A percentile compares a stretch with the other conserved stretches of the same genome.
phyloP scores from a whole-genome alignment of 179 eudicot species.

The Beta lomatogona region DNA sequence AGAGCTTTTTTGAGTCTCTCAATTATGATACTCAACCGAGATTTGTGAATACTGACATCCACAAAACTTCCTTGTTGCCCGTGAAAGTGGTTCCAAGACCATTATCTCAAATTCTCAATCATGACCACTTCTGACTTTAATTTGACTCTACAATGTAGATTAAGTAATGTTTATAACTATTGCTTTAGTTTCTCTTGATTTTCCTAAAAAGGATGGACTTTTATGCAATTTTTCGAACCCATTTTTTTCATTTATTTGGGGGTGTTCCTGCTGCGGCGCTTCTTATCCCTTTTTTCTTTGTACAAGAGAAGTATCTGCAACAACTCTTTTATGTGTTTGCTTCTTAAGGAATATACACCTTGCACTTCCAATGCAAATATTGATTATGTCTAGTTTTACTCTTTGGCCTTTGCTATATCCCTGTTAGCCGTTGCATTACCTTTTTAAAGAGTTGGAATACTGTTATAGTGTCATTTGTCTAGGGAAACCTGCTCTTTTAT shows the following conservation, averaged over 20 bases:
- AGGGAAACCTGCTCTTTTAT: background rate
- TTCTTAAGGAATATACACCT: background rate
- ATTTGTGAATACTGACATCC: too few species aligned
- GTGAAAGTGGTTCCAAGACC: too few species aligned
- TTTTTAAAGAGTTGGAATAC: background rate
- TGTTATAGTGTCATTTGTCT: background rate
- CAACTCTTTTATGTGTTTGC: background rate
- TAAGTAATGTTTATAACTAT: background rate
- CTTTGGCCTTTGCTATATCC: background rate
- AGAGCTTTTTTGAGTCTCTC: too few species aligned
- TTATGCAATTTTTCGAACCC: background rate
- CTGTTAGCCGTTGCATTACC: background rate
- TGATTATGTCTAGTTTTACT: background rate
- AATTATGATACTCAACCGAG: too few species aligned
- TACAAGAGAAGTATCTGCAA: background rate
- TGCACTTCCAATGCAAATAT: background rate
- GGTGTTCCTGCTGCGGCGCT: background rate
- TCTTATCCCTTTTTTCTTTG: background rate
- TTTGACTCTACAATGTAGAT: background rate
- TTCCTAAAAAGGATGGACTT: background rate
- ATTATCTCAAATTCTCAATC: too few species aligned
- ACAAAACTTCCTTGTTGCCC: too few species aligned
- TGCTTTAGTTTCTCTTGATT: background rate
- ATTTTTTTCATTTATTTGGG: background rate
- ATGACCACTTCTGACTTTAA: too few species aligned